Evolutionary conservation across 345 rosid genomes (phyloP).

Genomic region (Noccaea bulbosa): DNA sequence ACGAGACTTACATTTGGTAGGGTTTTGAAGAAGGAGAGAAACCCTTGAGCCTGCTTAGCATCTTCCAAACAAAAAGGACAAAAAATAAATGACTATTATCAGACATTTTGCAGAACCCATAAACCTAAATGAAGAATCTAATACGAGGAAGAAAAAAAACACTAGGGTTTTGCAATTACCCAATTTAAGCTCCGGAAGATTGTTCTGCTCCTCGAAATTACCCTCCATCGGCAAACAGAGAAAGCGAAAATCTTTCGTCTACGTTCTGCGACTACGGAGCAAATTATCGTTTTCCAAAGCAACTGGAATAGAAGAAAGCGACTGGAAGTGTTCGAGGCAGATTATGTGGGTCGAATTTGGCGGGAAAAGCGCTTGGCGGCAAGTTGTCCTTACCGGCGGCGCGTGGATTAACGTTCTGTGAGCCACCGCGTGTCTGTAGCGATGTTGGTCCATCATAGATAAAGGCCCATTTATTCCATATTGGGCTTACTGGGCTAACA

Average conservation of each 20-base stretch:
- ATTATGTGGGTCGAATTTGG: conserved; percentile 44
- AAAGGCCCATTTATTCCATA: conserved; percentile 28
- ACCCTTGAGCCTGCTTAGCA: conserved; percentile 97
- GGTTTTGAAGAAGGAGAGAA: conserved; percentile 91
- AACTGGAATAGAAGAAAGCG: conserved; percentile 21
- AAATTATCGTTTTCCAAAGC: not conserved
- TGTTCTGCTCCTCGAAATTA: conserved; percentile 58
- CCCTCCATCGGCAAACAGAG: conserved; percentile 54
- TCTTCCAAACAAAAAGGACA: conserved; percentile 52
- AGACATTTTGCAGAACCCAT: conserved; percentile 38
- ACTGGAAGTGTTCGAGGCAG: conserved; percentile 10
- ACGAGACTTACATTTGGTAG: conserved; percentile 68
- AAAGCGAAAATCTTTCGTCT: not conserved
- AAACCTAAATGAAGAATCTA: conserved; percentile 17
- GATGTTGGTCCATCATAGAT: conserved; percentile 6
- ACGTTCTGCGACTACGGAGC: not conserved
- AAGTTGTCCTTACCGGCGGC: conserved; percentile 37
- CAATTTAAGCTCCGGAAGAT: conserved; percentile 90
- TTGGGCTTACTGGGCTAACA: conserved; percentile 23
- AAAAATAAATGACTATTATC: conserved; percentile 15
- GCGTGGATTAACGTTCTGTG: conserved; percentile 24
- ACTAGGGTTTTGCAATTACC: conserved; percentile 54
- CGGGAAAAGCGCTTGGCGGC: conserved; percentile 61
- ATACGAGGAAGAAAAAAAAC: not conserved
- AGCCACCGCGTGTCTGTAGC: conserved; percentile 14